These are phyloP conservation scores for Uromyces viciae-fabae DNA, from an alignment of 1,284 basidiomycete genomes.

Conservation along the genomic window DNA sequence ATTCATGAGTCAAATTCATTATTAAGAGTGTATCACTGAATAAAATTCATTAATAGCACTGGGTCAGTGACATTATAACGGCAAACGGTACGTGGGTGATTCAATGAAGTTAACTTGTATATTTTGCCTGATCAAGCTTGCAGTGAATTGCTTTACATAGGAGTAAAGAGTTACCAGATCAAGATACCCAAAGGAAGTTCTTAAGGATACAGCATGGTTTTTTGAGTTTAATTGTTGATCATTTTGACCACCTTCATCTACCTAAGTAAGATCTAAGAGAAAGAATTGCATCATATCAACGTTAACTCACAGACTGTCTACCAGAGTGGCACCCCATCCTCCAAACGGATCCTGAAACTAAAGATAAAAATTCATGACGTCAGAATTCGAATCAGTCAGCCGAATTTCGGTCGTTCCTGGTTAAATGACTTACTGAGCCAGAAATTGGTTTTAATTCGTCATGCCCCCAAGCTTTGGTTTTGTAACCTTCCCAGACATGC, in stretches of 20 bases:
- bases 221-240: too few species aligned
- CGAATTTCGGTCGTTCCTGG: not conserved
- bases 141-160: too few species aligned
- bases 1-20: conserved; percentile 25
- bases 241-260: too few species aligned
- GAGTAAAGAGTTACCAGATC: too few species aligned
- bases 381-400: not conserved
- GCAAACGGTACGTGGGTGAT: not conserved
- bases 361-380: not conserved
- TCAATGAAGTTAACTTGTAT: too few species aligned
- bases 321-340: conserved; percentile 35
- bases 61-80: too few species aligned
- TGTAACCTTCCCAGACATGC: conserved; percentile 41
- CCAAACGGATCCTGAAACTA: conserved; percentile 14
- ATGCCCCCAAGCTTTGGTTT: conserved; percentile 37
- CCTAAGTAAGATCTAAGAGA: too few species aligned
- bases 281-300: too few species aligned
- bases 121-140: too few species aligned
- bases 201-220: too few species aligned
- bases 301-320: conserved; percentile 42
- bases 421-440: conserved; percentile 1
- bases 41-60: not conserved
- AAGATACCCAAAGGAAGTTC: too few species aligned
- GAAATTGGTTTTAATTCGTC: conserved; percentile 36
- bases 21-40: conserved; percentile 30